These are phyloP conservation scores for Trypanosoma caninum DNA, from an alignment of 208 protist species.

Conservation along the genomic window DNA sequence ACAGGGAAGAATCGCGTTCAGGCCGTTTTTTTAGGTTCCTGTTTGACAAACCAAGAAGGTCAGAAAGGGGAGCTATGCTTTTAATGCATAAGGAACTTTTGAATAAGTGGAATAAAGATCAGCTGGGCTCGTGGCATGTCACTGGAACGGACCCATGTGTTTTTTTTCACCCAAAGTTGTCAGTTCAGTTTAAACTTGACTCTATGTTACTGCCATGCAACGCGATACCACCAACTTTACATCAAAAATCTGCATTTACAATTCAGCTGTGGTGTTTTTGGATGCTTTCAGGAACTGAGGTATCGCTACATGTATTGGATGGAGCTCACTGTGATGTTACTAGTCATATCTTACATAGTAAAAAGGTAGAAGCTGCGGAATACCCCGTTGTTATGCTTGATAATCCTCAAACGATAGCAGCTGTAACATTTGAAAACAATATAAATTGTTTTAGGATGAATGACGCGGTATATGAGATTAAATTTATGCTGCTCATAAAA, in stretches of 20 bases:
- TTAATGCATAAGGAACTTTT: no score
- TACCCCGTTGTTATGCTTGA: neutral
- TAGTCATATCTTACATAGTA: neutral
- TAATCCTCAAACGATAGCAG: neutral
- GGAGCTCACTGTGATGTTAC: conserved; percentile 14
- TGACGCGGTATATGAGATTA: conserved; percentile 14
- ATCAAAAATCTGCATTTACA: conserved; percentile 6
- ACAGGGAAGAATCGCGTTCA: neutral
- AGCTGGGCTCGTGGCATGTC: conserved; percentile 5
- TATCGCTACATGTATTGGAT: conserved; percentile 9
- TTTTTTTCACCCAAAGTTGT: conserved; percentile 20
- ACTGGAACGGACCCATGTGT: conserved; percentile 6
- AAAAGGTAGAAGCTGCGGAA: neutral
- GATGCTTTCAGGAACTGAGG: neutral
- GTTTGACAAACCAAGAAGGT: neutral
- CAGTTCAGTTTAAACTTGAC: conserved; percentile 4
- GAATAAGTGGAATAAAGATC: neutral
- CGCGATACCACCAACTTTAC: conserved; percentile 3
- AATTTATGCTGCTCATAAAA: neutral
- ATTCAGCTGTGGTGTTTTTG: conserved; percentile 24
- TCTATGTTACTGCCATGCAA: neutral
- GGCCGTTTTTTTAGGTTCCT: neutral
- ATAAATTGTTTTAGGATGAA: conserved; percentile 10
- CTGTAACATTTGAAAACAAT: neutral
- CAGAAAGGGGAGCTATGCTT: no score